Evolutionary conservation across 2,329 filamentous ascomycete genomes (phyloP).

Genomic region (Colletotrichum sp.): DNA sequence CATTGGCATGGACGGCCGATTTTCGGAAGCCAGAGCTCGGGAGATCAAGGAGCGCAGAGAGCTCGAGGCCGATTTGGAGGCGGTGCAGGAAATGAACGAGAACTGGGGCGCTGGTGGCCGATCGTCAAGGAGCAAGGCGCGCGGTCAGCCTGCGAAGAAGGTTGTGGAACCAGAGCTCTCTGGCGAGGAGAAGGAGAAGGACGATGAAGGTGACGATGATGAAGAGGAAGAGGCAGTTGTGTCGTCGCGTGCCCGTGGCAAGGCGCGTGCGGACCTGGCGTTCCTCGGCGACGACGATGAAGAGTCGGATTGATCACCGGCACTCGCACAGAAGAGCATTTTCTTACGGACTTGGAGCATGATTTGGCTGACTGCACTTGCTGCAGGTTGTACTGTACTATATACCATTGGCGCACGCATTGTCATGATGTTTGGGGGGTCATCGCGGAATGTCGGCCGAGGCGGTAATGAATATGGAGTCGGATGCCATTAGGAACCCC

Average conservation of each 20-base stretch:
- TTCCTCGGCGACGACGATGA: conserved; percentile 74
- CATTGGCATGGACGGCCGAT: conserved; percentile 86
- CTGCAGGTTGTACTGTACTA: conserved; percentile 10
- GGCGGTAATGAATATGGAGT: neutral
- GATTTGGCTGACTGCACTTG: neutral
- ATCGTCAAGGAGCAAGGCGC: conserved; percentile 39
- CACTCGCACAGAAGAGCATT: neutral
- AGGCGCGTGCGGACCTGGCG: conserved; percentile 58
- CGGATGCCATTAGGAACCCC: neutral
- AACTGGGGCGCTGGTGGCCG: conserved; percentile 71
- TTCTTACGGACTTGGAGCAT: neutral
- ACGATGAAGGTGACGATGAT: conserved; percentile 30
- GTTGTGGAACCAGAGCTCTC: conserved; percentile 33
- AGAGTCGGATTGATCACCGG: conserved; percentile 55
- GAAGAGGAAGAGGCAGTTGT: conserved; percentile 37
- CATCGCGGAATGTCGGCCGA: conserved; percentile 12
- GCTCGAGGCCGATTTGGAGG: conserved; percentile 81
- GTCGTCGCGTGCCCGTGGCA: conserved; percentile 49
- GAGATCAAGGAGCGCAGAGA: conserved; percentile 90
- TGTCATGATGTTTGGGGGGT: neutral
- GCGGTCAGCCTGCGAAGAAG: conserved; percentile 32
- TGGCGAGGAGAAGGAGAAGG: conserved; percentile 28
- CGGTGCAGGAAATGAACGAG: conserved; percentile 80
- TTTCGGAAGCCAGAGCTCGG: conserved; percentile 81
- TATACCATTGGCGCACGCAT: neutral